Conservation (phyloP, 805 yeast genomes). For the Zygoascus tannicola region DNA sequence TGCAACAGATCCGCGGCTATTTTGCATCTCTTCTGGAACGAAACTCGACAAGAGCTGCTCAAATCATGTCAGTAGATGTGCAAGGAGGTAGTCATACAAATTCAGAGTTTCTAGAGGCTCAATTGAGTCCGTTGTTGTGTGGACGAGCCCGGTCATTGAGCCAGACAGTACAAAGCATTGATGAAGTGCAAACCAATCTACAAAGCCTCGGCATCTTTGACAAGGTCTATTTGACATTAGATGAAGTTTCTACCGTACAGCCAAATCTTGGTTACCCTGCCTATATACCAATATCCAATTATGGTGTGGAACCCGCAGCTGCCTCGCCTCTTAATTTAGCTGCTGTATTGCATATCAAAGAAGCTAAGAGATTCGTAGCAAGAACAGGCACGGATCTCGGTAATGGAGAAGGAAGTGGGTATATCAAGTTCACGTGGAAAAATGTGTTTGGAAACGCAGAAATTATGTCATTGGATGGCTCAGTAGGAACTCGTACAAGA, state of each 20-base stretch:
- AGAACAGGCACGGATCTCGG: slow-evolving; percentile 95
- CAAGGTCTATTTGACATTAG: slow-evolving; percentile 19
- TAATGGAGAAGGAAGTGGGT: slow-evolving; percentile 95
- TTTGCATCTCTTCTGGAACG: slow-evolving; percentile 17
- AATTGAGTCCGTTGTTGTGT: slow-evolving; percentile 26
- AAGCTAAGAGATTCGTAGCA: slow-evolving; percentile 58
- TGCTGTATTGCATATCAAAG: slow-evolving; percentile 18
- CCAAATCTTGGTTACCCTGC: neutral
- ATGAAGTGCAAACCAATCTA: slow-evolving; percentile 23
- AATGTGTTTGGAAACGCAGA: slow-evolving; percentile 68
- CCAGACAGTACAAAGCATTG: slow-evolving; percentile 19
- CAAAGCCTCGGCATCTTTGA: slow-evolving; percentile 24
- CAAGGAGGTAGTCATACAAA: slow-evolving; percentile 25
- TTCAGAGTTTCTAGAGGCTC: slow-evolving; percentile 22
- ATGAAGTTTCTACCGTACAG: slow-evolving; percentile 7
- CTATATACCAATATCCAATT: no score
- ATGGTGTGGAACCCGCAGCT: neutral
- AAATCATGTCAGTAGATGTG: slow-evolving; percentile 21
- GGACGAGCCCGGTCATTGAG: neutral
- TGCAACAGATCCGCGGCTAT: slow-evolving; percentile 12
- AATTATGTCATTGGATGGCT: slow-evolving; percentile 43
- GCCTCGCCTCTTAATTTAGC: slow-evolving; percentile 14
- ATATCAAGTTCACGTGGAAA: slow-evolving; percentile 58
- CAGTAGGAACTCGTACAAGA: slow-evolving; percentile 51
- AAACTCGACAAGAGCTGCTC: slow-evolving; percentile 23